phyloP scores from a whole-genome alignment of 2,329 filamentous ascomycete genomes.

The Pyrenophora seminiperda region DNA sequence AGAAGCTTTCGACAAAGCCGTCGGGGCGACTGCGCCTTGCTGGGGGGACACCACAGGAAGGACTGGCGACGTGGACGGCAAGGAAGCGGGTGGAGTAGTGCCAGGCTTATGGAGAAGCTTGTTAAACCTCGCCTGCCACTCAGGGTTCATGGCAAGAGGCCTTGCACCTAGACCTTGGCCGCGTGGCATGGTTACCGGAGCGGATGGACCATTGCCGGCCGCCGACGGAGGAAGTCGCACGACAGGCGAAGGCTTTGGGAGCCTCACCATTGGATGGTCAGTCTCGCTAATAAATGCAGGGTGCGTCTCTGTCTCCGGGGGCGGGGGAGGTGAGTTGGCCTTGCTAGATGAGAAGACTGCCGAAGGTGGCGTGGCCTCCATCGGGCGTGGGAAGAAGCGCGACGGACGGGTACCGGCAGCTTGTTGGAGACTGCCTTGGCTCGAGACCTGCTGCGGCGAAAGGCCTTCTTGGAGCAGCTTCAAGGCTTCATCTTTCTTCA shows the following conservation, averaged over 20 bases:
- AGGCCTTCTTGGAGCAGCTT: slow-evolving; percentile 32
- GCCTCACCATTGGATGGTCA: slow-evolving; percentile 68
- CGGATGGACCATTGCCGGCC: slow-evolving; percentile 41
- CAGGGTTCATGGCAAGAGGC: slow-evolving; percentile 51
- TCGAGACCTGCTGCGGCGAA: slow-evolving; percentile 27
- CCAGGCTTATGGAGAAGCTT: slow-evolving; percentile 69
- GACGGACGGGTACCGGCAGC: slow-evolving; percentile 39
- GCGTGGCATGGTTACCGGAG: slow-evolving; percentile 49
- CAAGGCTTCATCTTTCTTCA: slow-evolving; percentile 35
- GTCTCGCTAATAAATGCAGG: slow-evolving; percentile 73
- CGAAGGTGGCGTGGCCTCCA: slow-evolving; percentile 31
- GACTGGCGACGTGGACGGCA: slow-evolving; percentile 16
- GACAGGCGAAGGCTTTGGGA: slow-evolving; percentile 72
- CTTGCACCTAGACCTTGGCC: slow-evolving; percentile 41
- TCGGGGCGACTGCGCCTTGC: slow-evolving; percentile 60
- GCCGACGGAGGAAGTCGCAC: slow-evolving; percentile 76
- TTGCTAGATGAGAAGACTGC: slow-evolving; percentile 26
- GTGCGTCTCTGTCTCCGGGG: slow-evolving; percentile 74
- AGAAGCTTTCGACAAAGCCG: slow-evolving; percentile 68
- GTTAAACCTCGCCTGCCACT: slow-evolving; percentile 86
- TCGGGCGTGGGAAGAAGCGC: slow-evolving; percentile 46
- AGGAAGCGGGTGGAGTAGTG: slow-evolving; percentile 35
- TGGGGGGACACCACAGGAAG: slow-evolving; percentile 48
- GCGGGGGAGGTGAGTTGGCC: slow-evolving; percentile 52
- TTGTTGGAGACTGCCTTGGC: slow-evolving; percentile 34